A percentile compares a stretch with the other conserved stretches of the same genome.
Evolutionary conservation across 805 yeast genomes (phyloP).

Genomic region (Candida lessepsii): DNA sequence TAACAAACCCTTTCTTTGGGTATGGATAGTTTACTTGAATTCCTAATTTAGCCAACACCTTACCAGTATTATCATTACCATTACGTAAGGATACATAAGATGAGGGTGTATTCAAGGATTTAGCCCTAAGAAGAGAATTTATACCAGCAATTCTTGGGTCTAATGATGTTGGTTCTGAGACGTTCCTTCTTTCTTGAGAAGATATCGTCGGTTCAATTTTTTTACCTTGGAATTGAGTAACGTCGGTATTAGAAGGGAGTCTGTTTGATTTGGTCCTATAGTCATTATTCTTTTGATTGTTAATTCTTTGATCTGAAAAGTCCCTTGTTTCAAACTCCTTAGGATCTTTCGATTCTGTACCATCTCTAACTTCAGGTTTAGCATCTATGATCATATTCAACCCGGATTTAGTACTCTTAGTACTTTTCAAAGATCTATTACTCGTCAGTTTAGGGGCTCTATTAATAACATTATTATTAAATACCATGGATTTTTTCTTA

Average conservation of each 20-base stretch:
- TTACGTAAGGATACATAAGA: slow-evolving; percentile 22
- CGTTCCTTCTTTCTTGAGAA: slow-evolving; percentile 16
- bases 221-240: not conserved
- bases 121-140: slow-evolving; percentile 33
- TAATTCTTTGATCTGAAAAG: no score
- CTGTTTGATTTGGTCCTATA: no score
- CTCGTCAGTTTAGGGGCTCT: slow-evolving; percentile 18
- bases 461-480: slow-evolving; percentile 24
- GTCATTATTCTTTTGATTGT: no score
- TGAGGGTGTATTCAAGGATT: slow-evolving; percentile 30
- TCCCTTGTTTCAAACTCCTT: no score
- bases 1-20: slow-evolving; percentile 18
- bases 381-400: slow-evolving; percentile 11
- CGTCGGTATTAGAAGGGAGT: not conserved
- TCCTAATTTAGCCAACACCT: slow-evolving; percentile 38
- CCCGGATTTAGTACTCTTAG: not conserved
- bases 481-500: slow-evolving; percentile 28
- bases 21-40: slow-evolving; percentile 23
- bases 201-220: no score
- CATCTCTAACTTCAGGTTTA: not conserved
- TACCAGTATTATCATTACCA: slow-evolving; percentile 29
- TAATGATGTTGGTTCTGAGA: slow-evolving; percentile 34
- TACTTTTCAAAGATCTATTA: slow-evolving; percentile 1
- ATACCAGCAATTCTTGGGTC: slow-evolving; percentile 34
- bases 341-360: not conserved